A percentile compares a stretch with the other conserved stretches of the same genome.
These are phyloP conservation scores for Leucosporidium scottii DNA, from an alignment of 768 basidiomycete species.

Conservation along the genomic window DNA sequence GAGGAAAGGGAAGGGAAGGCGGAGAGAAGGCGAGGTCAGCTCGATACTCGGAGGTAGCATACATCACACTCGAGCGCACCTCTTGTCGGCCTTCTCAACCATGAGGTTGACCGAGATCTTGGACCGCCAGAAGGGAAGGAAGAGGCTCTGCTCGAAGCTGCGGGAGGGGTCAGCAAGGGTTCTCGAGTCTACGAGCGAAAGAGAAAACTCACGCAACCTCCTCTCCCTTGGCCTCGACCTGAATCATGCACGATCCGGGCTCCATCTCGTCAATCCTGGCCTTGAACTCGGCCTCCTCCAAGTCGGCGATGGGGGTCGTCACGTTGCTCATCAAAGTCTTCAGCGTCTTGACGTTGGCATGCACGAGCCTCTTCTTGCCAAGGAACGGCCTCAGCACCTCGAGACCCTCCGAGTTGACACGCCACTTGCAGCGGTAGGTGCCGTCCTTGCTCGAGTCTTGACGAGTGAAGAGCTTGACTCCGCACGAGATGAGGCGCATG, in stretches of 20 bases:
- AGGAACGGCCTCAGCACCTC: constrained; percentile 76
- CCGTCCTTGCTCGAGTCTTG: constrained; percentile 59
- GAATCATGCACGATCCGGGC: constrained; percentile 64
- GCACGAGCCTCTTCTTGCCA: constrained; percentile 56
- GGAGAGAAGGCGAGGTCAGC: neutral
- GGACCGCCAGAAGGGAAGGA: constrained; percentile 95
- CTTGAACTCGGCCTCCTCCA: constrained; percentile 51
- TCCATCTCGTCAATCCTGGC: constrained; percentile 53
- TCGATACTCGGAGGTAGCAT: too few species aligned
- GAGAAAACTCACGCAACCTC: constrained; percentile 52
- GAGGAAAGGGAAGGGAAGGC: neutral
- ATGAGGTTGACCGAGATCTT: constrained; percentile 78
- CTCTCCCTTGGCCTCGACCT: constrained; percentile 54
- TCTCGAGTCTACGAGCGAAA: neutral
- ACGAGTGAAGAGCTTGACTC: constrained; percentile 84
- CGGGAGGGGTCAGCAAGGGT: neutral
- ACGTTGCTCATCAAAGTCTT: constrained; percentile 64
- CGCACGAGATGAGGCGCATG: constrained; percentile 81
- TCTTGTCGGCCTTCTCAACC: constrained; percentile 96
- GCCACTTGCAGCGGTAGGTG: constrained; percentile 45
- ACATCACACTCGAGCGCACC: constrained; percentile 47
- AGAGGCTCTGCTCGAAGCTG: constrained; percentile 68
- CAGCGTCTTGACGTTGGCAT: constrained; percentile 54
- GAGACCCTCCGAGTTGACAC: constrained; percentile 73
- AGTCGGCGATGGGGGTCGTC: constrained; percentile 63